phyloP scores from a whole-genome alignment of 2,329 filamentous ascomycete species.

The Apiospora pterosperma region DNA sequence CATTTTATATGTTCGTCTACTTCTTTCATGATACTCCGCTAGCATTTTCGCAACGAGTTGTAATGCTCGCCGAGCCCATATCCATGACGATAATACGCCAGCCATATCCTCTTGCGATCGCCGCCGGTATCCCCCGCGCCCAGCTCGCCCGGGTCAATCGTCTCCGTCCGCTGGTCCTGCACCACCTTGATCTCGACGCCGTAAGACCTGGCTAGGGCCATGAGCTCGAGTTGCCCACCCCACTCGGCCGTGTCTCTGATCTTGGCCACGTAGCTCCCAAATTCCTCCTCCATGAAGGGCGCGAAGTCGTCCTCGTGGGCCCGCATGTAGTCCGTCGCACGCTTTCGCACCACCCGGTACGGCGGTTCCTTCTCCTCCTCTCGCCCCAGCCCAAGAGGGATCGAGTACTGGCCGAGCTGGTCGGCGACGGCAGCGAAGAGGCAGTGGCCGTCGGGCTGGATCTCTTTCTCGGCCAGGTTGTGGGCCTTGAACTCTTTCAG shows the following conservation, averaged over 20 bases:
- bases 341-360: conserved; percentile 67
- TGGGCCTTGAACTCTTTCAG: conserved; percentile 59
- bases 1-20: background rate
- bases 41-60: conserved; percentile 71
- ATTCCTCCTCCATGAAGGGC: conserved; percentile 79
- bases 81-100: conserved; percentile 92
- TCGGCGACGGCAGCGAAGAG: conserved; percentile 89
- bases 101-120: conserved; percentile 66
- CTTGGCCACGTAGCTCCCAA: conserved; percentile 69
- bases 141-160: conserved; percentile 52
- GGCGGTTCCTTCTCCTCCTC: conserved; percentile 29
- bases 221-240: conserved; percentile 89
- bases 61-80: conserved; percentile 97
- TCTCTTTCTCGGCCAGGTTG: conserved; percentile 69
- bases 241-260: conserved; percentile 89
- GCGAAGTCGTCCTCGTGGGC: conserved; percentile 75
- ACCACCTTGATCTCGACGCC: conserved; percentile 79
- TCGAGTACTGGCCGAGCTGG: conserved; percentile 59
- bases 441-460: conserved; percentile 90
- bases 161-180: conserved; percentile 78
- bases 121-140: conserved; percentile 32
- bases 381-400: conserved; percentile 35
- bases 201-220: conserved; percentile 79
- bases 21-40: too few species aligned
- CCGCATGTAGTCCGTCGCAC: conserved; percentile 75